Evolutionary conservation across 2,329 filamentous ascomycete species (phyloP), one percentile per base, ranked within the genome.

Genomic region (Colletotrichum filicis): DNA sequence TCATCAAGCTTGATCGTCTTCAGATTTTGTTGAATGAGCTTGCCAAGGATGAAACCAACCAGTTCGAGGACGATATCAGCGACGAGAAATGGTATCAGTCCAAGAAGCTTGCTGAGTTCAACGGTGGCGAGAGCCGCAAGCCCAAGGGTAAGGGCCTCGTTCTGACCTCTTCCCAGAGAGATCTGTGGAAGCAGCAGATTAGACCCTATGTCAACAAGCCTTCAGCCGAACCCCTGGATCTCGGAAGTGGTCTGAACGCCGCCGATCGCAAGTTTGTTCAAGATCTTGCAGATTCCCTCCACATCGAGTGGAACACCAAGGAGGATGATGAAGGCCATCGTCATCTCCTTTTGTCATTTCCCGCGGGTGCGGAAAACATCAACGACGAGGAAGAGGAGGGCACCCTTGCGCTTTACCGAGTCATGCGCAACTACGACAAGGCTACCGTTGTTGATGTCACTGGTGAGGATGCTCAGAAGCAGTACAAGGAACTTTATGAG

Each of bases 191-290:
- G 78, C 89, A 92, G 77, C 90, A 91, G 77, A 92, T 98, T 74
- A 95, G 95, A 80, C 92, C 92, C 70, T 98, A 93, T 81, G 91
- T 98, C 73, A 91, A 91, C 66, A 92, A 92, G 77, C 90, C 93
- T 49, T 87, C 89, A 6, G 81, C 86, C 26, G 84, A 88, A 70
- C 88, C 92, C 9, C 86, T 98, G 64, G 92, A 98, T 80, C 89
- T 99, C 8, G 91, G 95, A 22, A 82, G 88, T 2, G 88, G 89
- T 32, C 87, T 97, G 73, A 92, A 93, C 68, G 95, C 96, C 66
- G 92, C 92, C 42, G 96, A 99, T 82, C 93, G 97, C 74, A 96
- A 95, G 80, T 99, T 99, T 79, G 92, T 97, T 6, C 94, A 98
- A 81, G 94, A 97, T 75, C 86, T 98, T 75, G 95, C 96, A 2